Base-by-base conservation (phyloP, 495 filamentous ascomycete species). In the Durotheca rogersii region DNA sequence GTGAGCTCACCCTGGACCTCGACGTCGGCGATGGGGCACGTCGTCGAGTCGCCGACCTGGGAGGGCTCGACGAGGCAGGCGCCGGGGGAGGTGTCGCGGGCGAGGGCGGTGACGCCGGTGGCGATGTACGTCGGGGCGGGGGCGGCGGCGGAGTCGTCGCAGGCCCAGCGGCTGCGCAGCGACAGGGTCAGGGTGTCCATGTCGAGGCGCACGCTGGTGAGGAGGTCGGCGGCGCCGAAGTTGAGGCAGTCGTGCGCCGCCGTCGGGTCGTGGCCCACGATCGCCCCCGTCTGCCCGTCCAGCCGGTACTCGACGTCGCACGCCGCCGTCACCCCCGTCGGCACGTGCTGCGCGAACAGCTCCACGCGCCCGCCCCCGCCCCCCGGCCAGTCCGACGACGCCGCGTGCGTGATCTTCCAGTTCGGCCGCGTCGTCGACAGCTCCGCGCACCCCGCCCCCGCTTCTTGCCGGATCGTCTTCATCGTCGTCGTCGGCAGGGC, bases 321-420 rank as follows among this genome's bases (percentile, higher is more conserved):
- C 16, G 38, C 47, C 1, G 42, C 15, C 27, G 36, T 14, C 1
- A 29, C 27, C 7, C 17, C n/a, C 19, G 56, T 60, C 5, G 56
- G 51, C 5, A 39, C 9, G 42, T 60, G 56, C 6, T 15, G 46
- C 7, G 56, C 46, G 37, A 55, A 60, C 9, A 60, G 36, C 47
- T 60, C 45, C n/a, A 60, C 56, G 3, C 56, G 56, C 0, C 56
- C 56, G 12, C 47, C 27, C 0, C 20, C 37, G 0, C 51, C 51
- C 2, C 56, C 56, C 9, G 56, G 56, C 56, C 56, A 60, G 51
- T 60, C 56, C 6, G 56, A 60, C 3, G 56, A 60, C 1, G 25
- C 38, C 3, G 56, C 56, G 23, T 60, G 47, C 4, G 42, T 36
- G 12, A 60, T 7, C 9, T 52, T 9, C 56, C 56, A 60, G 41